A percentile compares a stretch with the other conserved stretches of the same genome.
Evolutionary conservation across 2,329 filamentous ascomycete species (phyloP).

Genomic region (Paracoccidioides brasiliensis): DNA sequence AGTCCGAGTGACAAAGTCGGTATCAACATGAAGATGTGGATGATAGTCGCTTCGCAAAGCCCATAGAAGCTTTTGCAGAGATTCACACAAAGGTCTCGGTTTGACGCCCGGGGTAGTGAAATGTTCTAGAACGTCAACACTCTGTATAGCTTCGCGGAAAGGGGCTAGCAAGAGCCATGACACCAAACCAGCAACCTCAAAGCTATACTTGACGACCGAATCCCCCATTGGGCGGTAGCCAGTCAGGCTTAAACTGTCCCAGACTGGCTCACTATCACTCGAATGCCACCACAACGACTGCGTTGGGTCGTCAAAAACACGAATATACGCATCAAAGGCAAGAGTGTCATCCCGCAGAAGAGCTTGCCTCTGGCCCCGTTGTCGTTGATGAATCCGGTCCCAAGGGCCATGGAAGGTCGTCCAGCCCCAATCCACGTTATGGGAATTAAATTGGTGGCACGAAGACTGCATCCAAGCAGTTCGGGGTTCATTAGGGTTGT

Average conservation of each 20-base stretch:
- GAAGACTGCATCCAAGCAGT: slow-evolving; percentile 44
- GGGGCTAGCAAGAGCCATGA: slow-evolving; percentile 48
- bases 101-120: slow-evolving; percentile 32
- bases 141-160: slow-evolving; percentile 44
- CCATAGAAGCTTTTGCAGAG: slow-evolving; percentile 41
- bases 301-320: slow-evolving; percentile 47
- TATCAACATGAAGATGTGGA: slow-evolving; percentile 27
- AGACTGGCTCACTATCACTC: slow-evolving; percentile 39
- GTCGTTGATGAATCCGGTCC: slow-evolving; percentile 45
- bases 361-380: slow-evolving; percentile 44
- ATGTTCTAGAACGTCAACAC: slow-evolving; percentile 35
- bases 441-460: slow-evolving; percentile 45
- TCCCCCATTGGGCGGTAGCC: slow-evolving; percentile 42
- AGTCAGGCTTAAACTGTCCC: slow-evolving; percentile 45
- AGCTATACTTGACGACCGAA: slow-evolving; percentile 33
- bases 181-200: slow-evolving; percentile 42
- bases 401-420: slow-evolving; percentile 47
- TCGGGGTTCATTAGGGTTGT: slow-evolving; percentile 50
- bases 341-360: slow-evolving; percentile 49
- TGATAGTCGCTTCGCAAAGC: slow-evolving; percentile 35
- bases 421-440: slow-evolving; percentile 51
- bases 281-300: slow-evolving; percentile 48
- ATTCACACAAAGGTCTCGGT: slow-evolving; percentile 39
- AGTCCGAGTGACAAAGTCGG: slow-evolving; percentile 29
- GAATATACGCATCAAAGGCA: slow-evolving; percentile 49